Percentiles rank a stretch among this genome's conserved stretches.
Evolutionary conservation across 2,329 filamentous ascomycete genomes (phyloP).

Genomic region (Ophiostoma novo-ulmi): DNA sequence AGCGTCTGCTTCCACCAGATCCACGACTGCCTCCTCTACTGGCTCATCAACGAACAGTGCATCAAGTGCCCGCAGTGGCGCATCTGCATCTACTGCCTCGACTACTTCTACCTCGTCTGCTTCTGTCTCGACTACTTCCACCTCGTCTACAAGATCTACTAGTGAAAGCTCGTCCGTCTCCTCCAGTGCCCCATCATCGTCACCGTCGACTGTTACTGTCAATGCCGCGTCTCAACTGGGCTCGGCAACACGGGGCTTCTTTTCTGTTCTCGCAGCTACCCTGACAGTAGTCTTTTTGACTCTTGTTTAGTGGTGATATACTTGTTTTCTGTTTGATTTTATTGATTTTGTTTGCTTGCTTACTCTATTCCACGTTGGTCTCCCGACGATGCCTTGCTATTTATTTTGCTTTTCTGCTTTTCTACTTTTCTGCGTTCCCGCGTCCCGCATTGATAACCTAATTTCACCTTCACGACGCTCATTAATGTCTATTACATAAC

Average conservation of each 20-base stretch:
- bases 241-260: neutral
- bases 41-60: neutral
- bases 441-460: neutral
- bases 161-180: neutral
- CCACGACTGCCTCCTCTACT: neutral
- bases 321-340: neutral
- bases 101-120: neutral
- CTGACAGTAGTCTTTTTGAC: neutral
- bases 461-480: conserved; percentile 18
- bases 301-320: neutral
- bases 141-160: neutral
- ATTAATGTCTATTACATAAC: conserved; percentile 21
- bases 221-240: neutral
- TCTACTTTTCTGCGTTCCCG: neutral
- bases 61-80: conserved; percentile 1
- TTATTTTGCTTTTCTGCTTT: neutral
- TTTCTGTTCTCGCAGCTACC: conserved; percentile 12
- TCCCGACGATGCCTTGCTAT: neutral
- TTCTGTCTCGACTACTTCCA: neutral
- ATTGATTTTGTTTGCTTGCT: neutral
- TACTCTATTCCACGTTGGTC: neutral
- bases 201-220: neutral
- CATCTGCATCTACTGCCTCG: neutral
- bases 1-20: neutral
- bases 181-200: neutral